These are phyloP conservation scores for Tolypocladium guangdongense DNA, from an alignment of 2,329 filamentous ascomycete genomes.

Conservation along the genomic window DNA sequence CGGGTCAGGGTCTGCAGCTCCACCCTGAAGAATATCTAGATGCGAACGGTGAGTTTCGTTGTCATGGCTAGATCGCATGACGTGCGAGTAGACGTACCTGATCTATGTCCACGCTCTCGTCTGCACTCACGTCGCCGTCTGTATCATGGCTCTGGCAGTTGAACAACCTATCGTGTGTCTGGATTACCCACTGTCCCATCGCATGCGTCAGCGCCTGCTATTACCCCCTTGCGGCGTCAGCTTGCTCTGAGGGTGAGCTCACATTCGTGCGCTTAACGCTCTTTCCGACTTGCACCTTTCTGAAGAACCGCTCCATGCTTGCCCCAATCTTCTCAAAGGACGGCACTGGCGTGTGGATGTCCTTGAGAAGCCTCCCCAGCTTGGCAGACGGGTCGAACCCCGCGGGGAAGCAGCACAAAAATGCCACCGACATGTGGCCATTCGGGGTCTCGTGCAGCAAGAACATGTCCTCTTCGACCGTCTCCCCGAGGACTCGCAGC, in stretches of 20 bases:
- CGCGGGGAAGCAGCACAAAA: conserved; percentile 39
- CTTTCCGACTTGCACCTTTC: conserved; percentile 34
- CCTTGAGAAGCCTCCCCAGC: conserved; percentile 33
- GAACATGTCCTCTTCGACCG: conserved; percentile 45
- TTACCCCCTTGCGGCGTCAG: not conserved
- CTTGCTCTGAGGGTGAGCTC: not conserved
- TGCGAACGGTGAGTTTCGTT: not conserved
- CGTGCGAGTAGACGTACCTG: conserved; percentile 14
- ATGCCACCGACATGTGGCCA: conserved; percentile 34
- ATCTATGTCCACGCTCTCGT: conserved; percentile 26
- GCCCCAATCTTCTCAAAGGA: conserved; percentile 41
- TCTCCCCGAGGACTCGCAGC: conserved; percentile 33
- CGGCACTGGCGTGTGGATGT: conserved; percentile 42
- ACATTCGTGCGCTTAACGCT: conserved; percentile 40
- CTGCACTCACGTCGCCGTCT: conserved; percentile 17
- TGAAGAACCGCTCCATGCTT: conserved; percentile 46
- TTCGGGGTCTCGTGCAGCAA: conserved; percentile 30
- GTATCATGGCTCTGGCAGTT: conserved; percentile 26
- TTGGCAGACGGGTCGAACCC: conserved; percentile 42
- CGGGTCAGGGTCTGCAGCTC: conserved; percentile 42
- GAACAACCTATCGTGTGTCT: conserved; percentile 31
- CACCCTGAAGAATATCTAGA: conserved; percentile 28
- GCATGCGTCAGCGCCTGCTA: not conserved
- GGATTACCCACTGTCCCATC: conserved; percentile 33
- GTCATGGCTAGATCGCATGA: no score